Evolutionary conservation across 148 eudicot species (phyloP), one percentile per base, ranked within the genome.

Genomic region (Rhododendron vialii): DNA sequence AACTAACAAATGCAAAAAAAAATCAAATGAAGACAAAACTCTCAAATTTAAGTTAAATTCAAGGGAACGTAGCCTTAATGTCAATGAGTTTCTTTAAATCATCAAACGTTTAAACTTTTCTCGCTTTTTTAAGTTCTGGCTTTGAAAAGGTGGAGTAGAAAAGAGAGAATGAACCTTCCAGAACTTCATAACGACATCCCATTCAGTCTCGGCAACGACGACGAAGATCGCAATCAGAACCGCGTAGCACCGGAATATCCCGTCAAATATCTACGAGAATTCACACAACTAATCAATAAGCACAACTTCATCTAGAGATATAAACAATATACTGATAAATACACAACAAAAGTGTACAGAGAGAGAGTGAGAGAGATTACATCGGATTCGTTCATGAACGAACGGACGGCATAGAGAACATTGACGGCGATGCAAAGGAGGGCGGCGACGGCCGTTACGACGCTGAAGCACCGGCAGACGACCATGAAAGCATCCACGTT

Each of bases 231-330:
- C 98, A 36, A 95, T 83, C 22, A 30, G 88, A 33, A 97, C 98
- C 63, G 99, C 98, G 84, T 93, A 97, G 87, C 98, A 97, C 88
- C 98, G 94, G 82, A 95, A 95, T 81, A 94, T 94, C 15, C 96
- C 99, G 78, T 95, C 98, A 88, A 97, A 95, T 53, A 95, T 87
- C 99, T 97, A 84, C 89, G 81, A 45, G 50, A 20, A 41, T 22
- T 28, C 48, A 78, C 15, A 50, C 67, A 73, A 15, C 61, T 11
- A 53, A 41, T 30, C 10, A 61, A 65, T 43, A 38, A 63, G 36
- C 26, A 1, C 67, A 33, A 26, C 38, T 30, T 28, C 35, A 79
- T 17, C 59, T 7, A 82, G 20, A 83, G 36, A 35, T 13, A 87
- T n/a, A 53, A 26, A 69, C 22, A 20, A 53, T 13, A 1, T 6